These are phyloP conservation scores for Fulvia fulva DNA, from an alignment of 2,329 filamentous ascomycete genomes.

Conservation along the genomic window DNA sequence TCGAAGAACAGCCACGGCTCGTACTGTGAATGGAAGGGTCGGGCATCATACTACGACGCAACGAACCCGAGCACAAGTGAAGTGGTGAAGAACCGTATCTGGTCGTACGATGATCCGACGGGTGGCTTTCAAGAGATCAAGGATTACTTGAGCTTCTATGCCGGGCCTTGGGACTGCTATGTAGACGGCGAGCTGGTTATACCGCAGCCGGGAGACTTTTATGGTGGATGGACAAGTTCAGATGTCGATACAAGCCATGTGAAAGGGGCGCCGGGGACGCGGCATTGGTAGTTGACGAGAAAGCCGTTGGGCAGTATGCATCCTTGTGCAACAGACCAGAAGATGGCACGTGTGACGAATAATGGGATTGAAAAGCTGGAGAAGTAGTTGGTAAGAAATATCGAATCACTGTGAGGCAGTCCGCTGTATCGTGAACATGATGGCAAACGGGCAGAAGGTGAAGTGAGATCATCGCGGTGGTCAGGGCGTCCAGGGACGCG, in stretches of 20 bases:
- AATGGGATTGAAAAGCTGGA: not conserved
- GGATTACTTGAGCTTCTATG: slow-evolving; percentile 58
- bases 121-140: slow-evolving; percentile 51
- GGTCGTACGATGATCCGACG: slow-evolving; percentile 57
- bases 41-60: slow-evolving; percentile 56
- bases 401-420: too few species aligned
- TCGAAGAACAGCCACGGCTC: slow-evolving; percentile 45
- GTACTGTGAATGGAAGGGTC: slow-evolving; percentile 60
- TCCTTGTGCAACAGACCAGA: not conserved
- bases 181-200: slow-evolving; percentile 59
- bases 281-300: slow-evolving; percentile 17
- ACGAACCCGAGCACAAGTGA: slow-evolving; percentile 36
- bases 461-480: too few species aligned
- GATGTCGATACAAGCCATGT: slow-evolving; percentile 53
- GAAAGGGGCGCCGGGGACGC: slow-evolving; percentile 45
- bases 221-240: slow-evolving; percentile 61
- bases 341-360: not conserved
- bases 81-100: slow-evolving; percentile 51
- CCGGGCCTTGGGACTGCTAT: slow-evolving; percentile 59
- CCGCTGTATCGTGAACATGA: too few species aligned
- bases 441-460: too few species aligned
- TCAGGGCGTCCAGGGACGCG: too few species aligned
- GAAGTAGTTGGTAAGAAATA: too few species aligned
- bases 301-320: not conserved
- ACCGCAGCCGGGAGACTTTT: slow-evolving; percentile 59